Percentiles rank a stretch among this genome's conserved stretches.
Evolutionary conservation across 371 early-diverging fungal genomes (phyloP).

Genomic region (Mortierella sp.): DNA sequence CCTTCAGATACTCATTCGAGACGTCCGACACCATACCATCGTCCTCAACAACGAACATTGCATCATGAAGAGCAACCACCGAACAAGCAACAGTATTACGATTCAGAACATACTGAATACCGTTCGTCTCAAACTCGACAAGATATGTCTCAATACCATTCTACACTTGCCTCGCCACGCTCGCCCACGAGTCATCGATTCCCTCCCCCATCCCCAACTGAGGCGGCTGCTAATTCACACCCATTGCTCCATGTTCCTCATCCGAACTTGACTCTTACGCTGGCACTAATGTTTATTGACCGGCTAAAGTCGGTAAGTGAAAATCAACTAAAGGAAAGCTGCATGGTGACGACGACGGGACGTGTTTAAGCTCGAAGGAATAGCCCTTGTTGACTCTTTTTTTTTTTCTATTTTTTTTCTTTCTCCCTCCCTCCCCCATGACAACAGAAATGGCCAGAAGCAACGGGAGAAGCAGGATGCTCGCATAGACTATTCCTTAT

Average conservation of each 20-base stretch:
- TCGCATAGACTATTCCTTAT: conserved; percentile 64
- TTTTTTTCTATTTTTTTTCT: background rate
- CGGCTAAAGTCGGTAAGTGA: conserved; percentile 62
- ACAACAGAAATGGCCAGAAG: conserved; percentile 58
- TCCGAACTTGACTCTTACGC: conserved; percentile 60
- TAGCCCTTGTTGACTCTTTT: background rate
- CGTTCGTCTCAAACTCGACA: background rate
- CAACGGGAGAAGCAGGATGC: conserved; percentile 65
- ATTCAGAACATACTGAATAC: background rate
- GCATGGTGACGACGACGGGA: background rate
- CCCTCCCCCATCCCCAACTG: background rate
- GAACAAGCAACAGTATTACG: background rate
- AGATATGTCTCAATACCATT: background rate
- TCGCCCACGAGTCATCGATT: background rate
- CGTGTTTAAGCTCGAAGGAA: conserved; percentile 1
- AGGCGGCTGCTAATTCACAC: background rate
- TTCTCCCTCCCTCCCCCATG: background rate
- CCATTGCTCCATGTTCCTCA: conserved; percentile 43
- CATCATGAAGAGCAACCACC: conserved; percentile 15
- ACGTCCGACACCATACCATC: conserved; percentile 11
- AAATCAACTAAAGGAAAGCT: background rate
- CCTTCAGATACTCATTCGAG: conserved; percentile 8
- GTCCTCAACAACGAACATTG: conserved; percentile 11
- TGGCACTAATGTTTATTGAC: conserved; percentile 68
- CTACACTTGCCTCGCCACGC: background rate